phyloP scores from a whole-genome alignment of 73 alveolate species.

The Symbiodinium natans region DNA sequence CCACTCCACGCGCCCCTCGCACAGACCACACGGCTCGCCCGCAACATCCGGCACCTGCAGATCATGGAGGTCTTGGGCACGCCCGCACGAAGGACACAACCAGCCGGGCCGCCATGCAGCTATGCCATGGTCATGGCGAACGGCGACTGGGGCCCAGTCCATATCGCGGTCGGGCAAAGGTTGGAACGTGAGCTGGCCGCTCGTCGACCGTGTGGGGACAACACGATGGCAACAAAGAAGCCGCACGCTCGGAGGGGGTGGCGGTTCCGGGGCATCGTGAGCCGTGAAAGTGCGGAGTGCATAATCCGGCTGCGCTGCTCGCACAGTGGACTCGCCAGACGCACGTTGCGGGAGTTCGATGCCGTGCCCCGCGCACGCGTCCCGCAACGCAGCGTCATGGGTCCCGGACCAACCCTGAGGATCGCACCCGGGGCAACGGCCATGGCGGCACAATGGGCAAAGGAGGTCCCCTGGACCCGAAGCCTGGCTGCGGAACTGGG shows the following conservation, averaged over 20 bases:
- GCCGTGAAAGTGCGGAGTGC: neutral
- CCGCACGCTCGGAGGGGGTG: neutral
- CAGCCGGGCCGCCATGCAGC: neutral
- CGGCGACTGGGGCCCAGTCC: too few relatives aligned
- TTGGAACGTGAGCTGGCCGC: neutral
- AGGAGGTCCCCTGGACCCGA: neutral
- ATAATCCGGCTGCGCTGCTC: neutral
- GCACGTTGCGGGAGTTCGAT: neutral
- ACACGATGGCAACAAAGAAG: neutral
- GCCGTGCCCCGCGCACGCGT: neutral
- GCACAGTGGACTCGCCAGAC: neutral
- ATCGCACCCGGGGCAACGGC: neutral
- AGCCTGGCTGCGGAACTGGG: neutral
- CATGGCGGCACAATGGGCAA: neutral
- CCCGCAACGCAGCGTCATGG: neutral
- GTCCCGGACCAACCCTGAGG: neutral
- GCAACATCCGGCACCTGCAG: too few relatives aligned
- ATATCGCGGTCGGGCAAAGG: neutral
- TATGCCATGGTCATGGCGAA: too few relatives aligned
- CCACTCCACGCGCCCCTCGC: too few relatives aligned
- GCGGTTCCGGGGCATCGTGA: neutral
- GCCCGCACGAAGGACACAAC: neutral
- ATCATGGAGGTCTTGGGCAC: too few relatives aligned
- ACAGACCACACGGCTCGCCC: too few relatives aligned
- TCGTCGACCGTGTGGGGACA: neutral